Evolutionary conservation across 1,139 yeast species (phyloP), one percentile per base, ranked within the genome.

Genomic region (Geotrichum citri-aurantii): DNA sequence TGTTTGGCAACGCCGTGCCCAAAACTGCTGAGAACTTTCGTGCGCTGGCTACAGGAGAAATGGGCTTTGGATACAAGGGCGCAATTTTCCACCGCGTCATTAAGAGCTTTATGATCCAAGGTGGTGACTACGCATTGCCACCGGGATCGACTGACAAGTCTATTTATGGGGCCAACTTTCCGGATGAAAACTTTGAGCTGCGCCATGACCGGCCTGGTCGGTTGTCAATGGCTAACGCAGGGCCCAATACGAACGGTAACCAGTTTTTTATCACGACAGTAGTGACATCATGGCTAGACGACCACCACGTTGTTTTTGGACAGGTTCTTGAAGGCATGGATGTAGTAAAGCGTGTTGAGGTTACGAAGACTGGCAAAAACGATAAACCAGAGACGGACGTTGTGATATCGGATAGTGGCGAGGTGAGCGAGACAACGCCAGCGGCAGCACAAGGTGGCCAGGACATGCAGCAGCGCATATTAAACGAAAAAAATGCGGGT

Each of bases 221-320:
- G 71, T 83, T 93, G 74, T 89, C 97, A 69, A 93, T 93, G 99
- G 99, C 99, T 77, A 93, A 93, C 74, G 97, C 98, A 69, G 99
- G 99, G 74, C 97, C 97, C 78, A 90, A 92, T 92, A 92, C 98
- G 84, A 93, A 93, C 82, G 98, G 98, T 68, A 92, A 97, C 62
- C 99, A 93, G 81, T 93, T 93, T 82, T 93, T 93, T 85, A 84
- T 93, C 79, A 93, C 99, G 82, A 92, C 98, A 64, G 97, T 92
- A 62, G 83, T 90, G 70, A 81, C 89, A 76, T 88, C 97, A 68
- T 92, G 98, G 98, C 86, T 93, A 79, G 98, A 93, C 75, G 98
- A 98, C 75, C 88, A 87, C 81, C 99, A 93, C 86, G 97, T 91
- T 77, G 99, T 93, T 65, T 93, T 92, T 72, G 99, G 99, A 76